Evolutionary conservation across 495 filamentous ascomycete species (phyloP), one percentile per base, ranked within the genome.

Genomic region (Aspergillus olivimuriae): DNA sequence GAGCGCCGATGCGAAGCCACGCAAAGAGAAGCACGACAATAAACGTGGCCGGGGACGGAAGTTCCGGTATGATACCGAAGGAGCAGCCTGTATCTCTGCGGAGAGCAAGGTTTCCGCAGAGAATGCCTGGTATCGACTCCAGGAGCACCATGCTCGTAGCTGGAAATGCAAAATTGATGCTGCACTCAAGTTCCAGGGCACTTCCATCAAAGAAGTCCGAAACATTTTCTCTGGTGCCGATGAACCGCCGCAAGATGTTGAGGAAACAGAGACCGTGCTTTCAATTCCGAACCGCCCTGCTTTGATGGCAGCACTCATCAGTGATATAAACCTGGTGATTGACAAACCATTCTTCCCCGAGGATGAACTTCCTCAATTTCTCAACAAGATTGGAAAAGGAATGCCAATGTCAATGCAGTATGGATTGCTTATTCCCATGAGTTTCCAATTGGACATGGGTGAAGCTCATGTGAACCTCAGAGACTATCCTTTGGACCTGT

Each of bases 331-430:
- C 46, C 70, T 99, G 44, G 63, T 81, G 11, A 74, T 99, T 35
- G 92, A 97, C 69, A 95, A 95, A 58, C 92, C 92, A 1, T 91
- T 85, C 0, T 99, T 99, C 57, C 83, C 87, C 2, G 61, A 92
- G 18, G 71, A 76, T 3, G 82, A 94, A 2, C 82, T 86, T 43
- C 86, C 90, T 0, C 74, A 80, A 23, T 99, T 89, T 60, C 68
- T 99, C 18, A 75, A 95, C 57, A 74, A 75, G 34, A 83, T 97
- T 53, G 92, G 92, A 3, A 99, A 99, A 63, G 92, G 94, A 2
- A 92, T 99, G 77, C 92, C 92, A 2, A 76, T 78, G 55, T 81
- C 91, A 47, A 97, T 87, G 77, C 66, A 90, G 45, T 99, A 95
- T 61, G 77, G 85, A 0, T 71, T 98, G 19, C 75, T 99, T 6